Percentiles rank a stretch among this genome's conserved stretches.
Conservation (phyloP, 306 rosid genomes). For the Trifolium subterraneum region DNA sequence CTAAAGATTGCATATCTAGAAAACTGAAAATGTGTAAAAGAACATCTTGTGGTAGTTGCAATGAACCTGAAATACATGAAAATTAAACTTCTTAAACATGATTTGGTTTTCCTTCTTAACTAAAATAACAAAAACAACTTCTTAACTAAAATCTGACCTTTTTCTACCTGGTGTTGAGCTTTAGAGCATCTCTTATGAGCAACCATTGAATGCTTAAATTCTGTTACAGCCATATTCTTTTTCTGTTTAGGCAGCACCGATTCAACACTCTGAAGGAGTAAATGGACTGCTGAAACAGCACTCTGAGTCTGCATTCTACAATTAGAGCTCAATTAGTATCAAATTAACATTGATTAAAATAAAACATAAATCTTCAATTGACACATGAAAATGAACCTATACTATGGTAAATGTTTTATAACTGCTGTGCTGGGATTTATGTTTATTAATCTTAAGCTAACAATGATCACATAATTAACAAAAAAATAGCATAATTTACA, state of each 20-base stretch:
- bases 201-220: slow-evolving; percentile 81
- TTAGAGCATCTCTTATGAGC: slow-evolving; percentile 74
- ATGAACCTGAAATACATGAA: slow-evolving; percentile 52
- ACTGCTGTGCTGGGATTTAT: not conserved
- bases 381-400: not conserved
- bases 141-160: slow-evolving; percentile 49
- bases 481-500: not conserved
- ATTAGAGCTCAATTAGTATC: slow-evolving; percentile 27
- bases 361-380: slow-evolving; percentile 11
- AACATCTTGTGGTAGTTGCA: slow-evolving; percentile 69
- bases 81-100: slow-evolving; percentile 20
- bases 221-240: slow-evolving; percentile 65
- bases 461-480: not conserved
- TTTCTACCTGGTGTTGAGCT: slow-evolving; percentile 54
- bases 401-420: too few species aligned
- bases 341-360: slow-evolving; percentile 10
- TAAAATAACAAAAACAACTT: slow-evolving; percentile 33
- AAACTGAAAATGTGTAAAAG: slow-evolving; percentile 73
- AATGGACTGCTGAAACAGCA: slow-evolving; percentile 74
- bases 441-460: not conserved
- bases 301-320: slow-evolving; percentile 65
- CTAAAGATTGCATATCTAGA: slow-evolving; percentile 73
- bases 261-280: slow-evolving; percentile 72
- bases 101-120: slow-evolving; percentile 13
- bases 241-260: slow-evolving; percentile 79